Evolutionary conservation across 768 basidiomycete genomes (phyloP), one percentile per base, ranked within the genome.

Genomic region (Termitomyces eurrhizus): DNA sequence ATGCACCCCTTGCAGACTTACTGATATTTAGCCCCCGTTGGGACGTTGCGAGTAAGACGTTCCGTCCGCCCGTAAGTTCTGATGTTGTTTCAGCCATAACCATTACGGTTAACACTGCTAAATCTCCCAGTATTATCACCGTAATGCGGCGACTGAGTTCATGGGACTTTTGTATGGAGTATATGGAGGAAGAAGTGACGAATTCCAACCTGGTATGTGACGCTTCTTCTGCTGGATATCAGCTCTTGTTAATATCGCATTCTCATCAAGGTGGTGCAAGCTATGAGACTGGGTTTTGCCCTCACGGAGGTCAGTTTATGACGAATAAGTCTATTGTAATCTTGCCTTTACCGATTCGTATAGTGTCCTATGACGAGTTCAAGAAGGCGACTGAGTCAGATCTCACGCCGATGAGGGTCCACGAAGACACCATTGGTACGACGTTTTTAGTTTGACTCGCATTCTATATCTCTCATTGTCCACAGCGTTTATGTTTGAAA

Each of bases 121-220:
- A 9, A 46, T 52, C 14, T 9, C 13, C 32, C 36, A 85, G 81
- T 89, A 84, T 67, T 86, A 85, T 67, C 86, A 88, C 70, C 77
- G 86, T 12, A 89, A 89, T 67, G 76, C 79, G 26, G 74, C 83
- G 0, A 82, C 80, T 1, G 87, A 88, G 70, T 83, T 88, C 63
- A 83, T 88, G 81, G 87, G 85, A 1, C 72, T 87, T 36, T 68
- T 88, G 39, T 83, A 83, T 62, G 86, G 86, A n/a, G 73, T 72
- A 1, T 88, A 88, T 67, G 85, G 81, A 33, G 87, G 86, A 7
- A 77, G 86, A 29, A 83, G 82, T 61, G 86, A 87, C 61, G 80
- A 73, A 14, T 89, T 89, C 75, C 72, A 77, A 56, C 85, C 86
- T 18, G 85, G 86, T 75, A 62, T 49, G 64, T 41, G 14, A 35